Evolutionary conservation across 2,329 filamentous ascomycete species (phyloP), one percentile per base, ranked within the genome.

Genomic region (Emmonsiellopsis sp.): DNA sequence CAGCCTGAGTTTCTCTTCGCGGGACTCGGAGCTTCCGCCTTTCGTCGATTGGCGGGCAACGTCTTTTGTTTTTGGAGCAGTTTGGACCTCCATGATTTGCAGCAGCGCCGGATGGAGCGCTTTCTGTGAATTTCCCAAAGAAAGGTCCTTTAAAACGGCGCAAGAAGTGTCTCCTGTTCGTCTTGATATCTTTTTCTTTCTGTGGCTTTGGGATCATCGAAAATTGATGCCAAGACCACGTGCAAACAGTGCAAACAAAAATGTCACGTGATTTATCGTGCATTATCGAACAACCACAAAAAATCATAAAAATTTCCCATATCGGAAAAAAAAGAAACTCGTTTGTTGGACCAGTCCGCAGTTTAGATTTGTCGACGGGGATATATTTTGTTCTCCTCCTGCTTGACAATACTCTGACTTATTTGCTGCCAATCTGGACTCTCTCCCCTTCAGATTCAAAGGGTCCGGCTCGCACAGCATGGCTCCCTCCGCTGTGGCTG

Each of bases 371-470:
- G n/a, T n/a, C n/a, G 26, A 26, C 11, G 26, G 43, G 26, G 43
- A 7, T 46, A 7, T 30, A 13, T 46, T 26, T 49, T 5, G 30
- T 30, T 37, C 11, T 2, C 20, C 20, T 26, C 20, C 20, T 26
- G 20, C 20, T 26, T 26, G 20, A 26, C 3, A 26, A 26, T 26
- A 3, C 3, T 26, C 20, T 26, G 20, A 26, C 5, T 26, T 26
- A 3, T 26, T 42, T 15, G 13, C 30, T 30, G 34, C 30, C 42
- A 59, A 59, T 20, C 52, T 59, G 58, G 58, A 50, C 67, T 69
- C 64, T 58, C 73, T 90, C 72, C 89, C 91, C 2, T 94, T 86
- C 67, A 80, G 91, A 73, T 95, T 95, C 75, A 95, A 94, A 78
- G 87, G 82, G 71, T 70, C 71, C 55, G 71, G 71, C 61, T 71